Base-by-base conservation (phyloP, 805 yeast species). In the Tetrapisispora taiwanensis region DNA sequence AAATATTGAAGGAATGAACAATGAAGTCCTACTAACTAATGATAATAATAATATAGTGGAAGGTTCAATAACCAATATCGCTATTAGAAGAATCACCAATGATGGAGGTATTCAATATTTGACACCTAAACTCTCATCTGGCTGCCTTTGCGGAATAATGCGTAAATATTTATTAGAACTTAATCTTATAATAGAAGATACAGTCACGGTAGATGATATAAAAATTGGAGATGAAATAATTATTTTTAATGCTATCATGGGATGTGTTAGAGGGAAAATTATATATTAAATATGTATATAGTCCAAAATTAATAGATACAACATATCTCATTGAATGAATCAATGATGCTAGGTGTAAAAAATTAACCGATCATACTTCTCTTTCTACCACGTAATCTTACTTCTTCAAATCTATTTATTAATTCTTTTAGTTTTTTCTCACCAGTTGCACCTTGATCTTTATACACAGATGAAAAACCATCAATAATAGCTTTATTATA, bases 311-410 rank as follows among this genome's bases (percentile, higher is more conserved):
- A 22, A 6, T 22, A 6, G 26, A 6, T 6, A 22, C 8, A 22
- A 14, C 8, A 15, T 24, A 28, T 13, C 7, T 14, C 4, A 7
- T 6, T 28, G 13, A 6, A 13, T 28, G 31, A 13, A 28, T 10
- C 31, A 28, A 22, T 8, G 8, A 22, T 5, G 8, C 5, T 22
- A 30, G 3, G 5, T 14, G 13, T 4, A 8, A 13, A 7, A 3
- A n/a, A 14, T 34, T 54, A 81, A 15, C 98, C 98, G 39, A 89
- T 66, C 95, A 90, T 86, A 46, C 95, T 83, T 63, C 98, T 76
- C 74, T 92, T 92, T 52, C 98, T 74, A 1, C 98, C 98, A 59
- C 98, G 77, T 68, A 83, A 62, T 55, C 97, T 71, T 1, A 90
- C 97, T 36, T 83, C 94, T 44, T 80, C 84, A 41, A 92, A 73